Evolutionary conservation across 371 early-diverging fungal species (phyloP).

Genomic region (Lichtheimia ramosa): DNA sequence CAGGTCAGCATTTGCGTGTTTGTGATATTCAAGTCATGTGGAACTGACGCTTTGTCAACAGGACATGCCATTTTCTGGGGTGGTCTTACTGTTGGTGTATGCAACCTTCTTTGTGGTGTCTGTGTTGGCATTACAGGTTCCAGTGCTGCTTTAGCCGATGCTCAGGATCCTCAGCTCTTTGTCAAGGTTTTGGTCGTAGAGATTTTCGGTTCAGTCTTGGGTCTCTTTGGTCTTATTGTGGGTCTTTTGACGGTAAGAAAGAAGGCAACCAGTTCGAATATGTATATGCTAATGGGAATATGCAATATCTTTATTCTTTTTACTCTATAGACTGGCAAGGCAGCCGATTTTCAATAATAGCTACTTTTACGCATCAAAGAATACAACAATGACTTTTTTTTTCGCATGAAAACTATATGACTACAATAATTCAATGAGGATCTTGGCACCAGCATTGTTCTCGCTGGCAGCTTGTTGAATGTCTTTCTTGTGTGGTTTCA

Average conservation of each 20-base stretch:
- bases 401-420: background rate
- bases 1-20: slow-evolving; percentile 32
- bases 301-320: slow-evolving; percentile 3
- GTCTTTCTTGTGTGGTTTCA: slow-evolving; percentile 42
- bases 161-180: slow-evolving; percentile 92
- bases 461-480: slow-evolving; percentile 34
- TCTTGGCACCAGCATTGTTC: slow-evolving; percentile 38
- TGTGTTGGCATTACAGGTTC: slow-evolving; percentile 95
- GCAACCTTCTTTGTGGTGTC: slow-evolving; percentile 93
- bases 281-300: no score
- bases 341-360: slow-evolving; percentile 42
- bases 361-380: background rate
- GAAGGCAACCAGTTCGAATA: background rate
- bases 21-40: background rate
- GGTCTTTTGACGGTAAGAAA: slow-evolving; percentile 69
- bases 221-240: slow-evolving; percentile 94
- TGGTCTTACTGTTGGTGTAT: slow-evolving; percentile 92
- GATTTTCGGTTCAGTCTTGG: slow-evolving; percentile 95
- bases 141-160: slow-evolving; percentile 94
- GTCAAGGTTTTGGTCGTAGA: slow-evolving; percentile 96
- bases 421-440: slow-evolving; percentile 29
- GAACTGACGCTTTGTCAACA: background rate
- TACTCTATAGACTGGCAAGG: slow-evolving; percentile 52
- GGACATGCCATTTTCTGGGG: slow-evolving; percentile 96
- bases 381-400: background rate